phyloP scores from a whole-genome alignment of 1,139 yeast species.

The Debaryomyces robertsiae region DNA sequence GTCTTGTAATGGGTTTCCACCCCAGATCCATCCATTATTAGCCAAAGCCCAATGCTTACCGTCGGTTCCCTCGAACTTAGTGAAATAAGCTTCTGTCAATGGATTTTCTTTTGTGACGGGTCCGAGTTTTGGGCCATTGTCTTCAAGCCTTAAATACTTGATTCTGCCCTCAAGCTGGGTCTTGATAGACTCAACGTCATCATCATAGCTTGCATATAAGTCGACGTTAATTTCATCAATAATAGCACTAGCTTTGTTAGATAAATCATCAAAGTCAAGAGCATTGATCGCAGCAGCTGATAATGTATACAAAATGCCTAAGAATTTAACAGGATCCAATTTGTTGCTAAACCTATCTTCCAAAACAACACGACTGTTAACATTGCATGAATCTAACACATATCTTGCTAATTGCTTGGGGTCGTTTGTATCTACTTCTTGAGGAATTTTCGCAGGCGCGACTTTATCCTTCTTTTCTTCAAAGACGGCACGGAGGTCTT shows the following conservation, averaged over 20 bases:
- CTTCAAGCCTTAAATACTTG: conserved; percentile 73
- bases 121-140: conserved; percentile 79
- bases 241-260: conserved; percentile 50
- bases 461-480: conserved; percentile 25
- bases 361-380: conserved; percentile 24
- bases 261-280: conserved; percentile 33
- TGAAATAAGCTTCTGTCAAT: conserved; percentile 83
- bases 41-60: conserved; percentile 76
- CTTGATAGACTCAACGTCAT: conserved; percentile 64
- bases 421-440: conserved; percentile 31
- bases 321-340: conserved; percentile 53
- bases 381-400: conserved; percentile 45
- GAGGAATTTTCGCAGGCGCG: conserved; percentile 34
- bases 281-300: conserved; percentile 38
- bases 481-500: conserved; percentile 43
- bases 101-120: conserved; percentile 57
- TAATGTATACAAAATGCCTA: conserved; percentile 41
- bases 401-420: conserved; percentile 52
- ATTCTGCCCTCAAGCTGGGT: conserved; percentile 75
- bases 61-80: conserved; percentile 56
- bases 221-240: conserved; percentile 78
- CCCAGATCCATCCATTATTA: conserved; percentile 99
- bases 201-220: conserved; percentile 74
- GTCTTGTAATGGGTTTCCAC: conserved; percentile 89
- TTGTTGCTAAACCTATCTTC: conserved; percentile 53